A percentile compares a stretch with the other conserved stretches of the same genome.
Conservation (phyloP, 1,284 basidiomycete species). For the Phellopilus nigrolimitatus region DNA sequence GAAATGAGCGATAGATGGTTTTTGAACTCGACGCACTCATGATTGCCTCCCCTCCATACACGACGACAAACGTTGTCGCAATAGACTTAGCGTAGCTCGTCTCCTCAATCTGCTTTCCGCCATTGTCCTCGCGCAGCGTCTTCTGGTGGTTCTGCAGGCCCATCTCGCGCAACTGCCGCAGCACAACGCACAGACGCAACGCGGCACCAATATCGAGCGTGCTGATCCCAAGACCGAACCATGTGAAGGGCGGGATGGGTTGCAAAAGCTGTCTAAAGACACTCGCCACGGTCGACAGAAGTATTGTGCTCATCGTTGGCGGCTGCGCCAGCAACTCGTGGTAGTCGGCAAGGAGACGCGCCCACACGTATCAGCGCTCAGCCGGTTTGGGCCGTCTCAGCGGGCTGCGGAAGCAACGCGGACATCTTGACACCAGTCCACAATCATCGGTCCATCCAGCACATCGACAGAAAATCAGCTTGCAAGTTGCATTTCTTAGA, state of each 20-base stretch:
- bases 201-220: constrained; percentile 62
- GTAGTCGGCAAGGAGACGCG: background rate
- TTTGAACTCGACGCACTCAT: constrained; percentile 38
- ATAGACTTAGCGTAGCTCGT: constrained; percentile 54
- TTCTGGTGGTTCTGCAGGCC: constrained; percentile 40
- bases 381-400: too few relatives aligned
- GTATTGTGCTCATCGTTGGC: constrained; percentile 9
- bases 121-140: constrained; percentile 19
- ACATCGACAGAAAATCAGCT: too few relatives aligned
- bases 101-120: constrained; percentile 35
- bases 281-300: constrained; percentile 43
- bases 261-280: constrained; percentile 49
- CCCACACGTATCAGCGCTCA: too few relatives aligned
- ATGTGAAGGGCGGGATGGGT: constrained; percentile 64
- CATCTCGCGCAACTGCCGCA: constrained; percentile 61
- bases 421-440: too few relatives aligned
- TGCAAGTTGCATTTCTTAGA: too few relatives aligned
- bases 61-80: constrained; percentile 55
- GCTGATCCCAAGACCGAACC: constrained; percentile 56
- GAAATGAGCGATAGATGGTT: constrained; percentile 12
- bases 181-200: constrained; percentile 58
- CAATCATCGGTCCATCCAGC: too few relatives aligned
- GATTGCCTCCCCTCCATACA: constrained; percentile 70
- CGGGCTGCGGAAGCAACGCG: too few relatives aligned
- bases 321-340: background rate